A percentile compares a stretch with the other conserved stretches of the same genome.
Conservation (phyloP, 202 grass and related monocot species). For the Zizania palustris region DNA sequence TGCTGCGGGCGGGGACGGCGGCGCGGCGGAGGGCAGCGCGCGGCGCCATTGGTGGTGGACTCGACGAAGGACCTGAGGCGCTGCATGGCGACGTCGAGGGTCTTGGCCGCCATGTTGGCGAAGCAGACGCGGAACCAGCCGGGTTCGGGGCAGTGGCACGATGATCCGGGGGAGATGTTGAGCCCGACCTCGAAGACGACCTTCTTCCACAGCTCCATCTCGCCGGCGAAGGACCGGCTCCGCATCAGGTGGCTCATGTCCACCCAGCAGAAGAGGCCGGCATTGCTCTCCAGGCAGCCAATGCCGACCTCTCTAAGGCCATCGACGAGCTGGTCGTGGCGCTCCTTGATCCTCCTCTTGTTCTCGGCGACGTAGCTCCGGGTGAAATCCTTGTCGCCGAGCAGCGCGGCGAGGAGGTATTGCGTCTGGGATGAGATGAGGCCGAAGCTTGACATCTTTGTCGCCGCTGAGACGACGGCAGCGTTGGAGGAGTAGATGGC, state of each 20-base stretch:
- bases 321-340: conserved; percentile 47
- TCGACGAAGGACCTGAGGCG: conserved; percentile 64
- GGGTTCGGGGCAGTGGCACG: conserved; percentile 89
- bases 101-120: conserved; percentile 82
- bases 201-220: conserved; percentile 96
- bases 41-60: neutral
- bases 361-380: conserved; percentile 56
- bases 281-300: conserved; percentile 65
- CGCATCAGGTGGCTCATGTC: conserved; percentile 69
- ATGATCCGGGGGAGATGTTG: conserved; percentile 88
- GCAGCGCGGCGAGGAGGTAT: conserved; percentile 62
- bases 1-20: conserved; percentile 12
- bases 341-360: conserved; percentile 43
- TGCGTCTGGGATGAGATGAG: conserved; percentile 82
- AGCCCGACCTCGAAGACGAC: conserved; percentile 79
- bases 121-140: conserved; percentile 97
- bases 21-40: conserved; percentile 2
- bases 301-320: conserved; percentile 53
- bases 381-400: conserved; percentile 51
- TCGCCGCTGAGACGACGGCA: conserved; percentile 58
- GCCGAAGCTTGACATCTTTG: conserved; percentile 82
- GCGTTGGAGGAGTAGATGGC: conserved; percentile 67
- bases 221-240: conserved; percentile 55
- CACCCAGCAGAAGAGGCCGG: conserved; percentile 96
- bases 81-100: conserved; percentile 68